phyloP scores from a whole-genome alignment of 306 rosid genomes.

The Vachellia collinsii region DNA sequence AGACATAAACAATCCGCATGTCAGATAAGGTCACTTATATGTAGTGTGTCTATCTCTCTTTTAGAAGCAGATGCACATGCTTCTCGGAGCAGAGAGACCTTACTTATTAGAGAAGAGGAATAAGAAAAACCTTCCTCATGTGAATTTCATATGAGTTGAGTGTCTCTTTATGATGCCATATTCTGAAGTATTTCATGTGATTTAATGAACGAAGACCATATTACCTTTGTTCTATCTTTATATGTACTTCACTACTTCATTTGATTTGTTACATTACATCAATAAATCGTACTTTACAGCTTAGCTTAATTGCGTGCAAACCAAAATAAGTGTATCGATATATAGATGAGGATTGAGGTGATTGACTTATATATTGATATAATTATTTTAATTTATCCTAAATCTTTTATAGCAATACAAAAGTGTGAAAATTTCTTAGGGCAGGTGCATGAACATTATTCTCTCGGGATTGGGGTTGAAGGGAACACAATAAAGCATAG shows the following conservation, averaged over 20 bases:
- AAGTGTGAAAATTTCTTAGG: background rate
- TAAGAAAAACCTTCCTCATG: background rate
- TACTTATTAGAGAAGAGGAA: background rate
- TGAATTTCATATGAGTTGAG: background rate
- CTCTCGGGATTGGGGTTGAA: conserved; percentile 12
- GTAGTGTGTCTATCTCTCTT: too few species aligned
- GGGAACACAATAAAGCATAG: conserved; percentile 2
- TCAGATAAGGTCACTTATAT: too few species aligned
- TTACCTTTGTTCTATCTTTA: too few species aligned
- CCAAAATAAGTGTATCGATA: too few species aligned
- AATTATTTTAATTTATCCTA: background rate
- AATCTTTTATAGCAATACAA: background rate
- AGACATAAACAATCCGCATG: too few species aligned
- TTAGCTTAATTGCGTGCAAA: background rate
- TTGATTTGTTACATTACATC: too few species aligned
- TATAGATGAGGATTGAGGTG: background rate
- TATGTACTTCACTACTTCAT: too few species aligned
- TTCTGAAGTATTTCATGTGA: background rate
- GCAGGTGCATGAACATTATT: background rate
- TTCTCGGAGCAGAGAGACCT: too few species aligned
- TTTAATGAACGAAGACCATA: too few species aligned
- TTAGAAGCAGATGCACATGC: too few species aligned
- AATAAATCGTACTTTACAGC: background rate
- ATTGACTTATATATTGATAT: background rate
- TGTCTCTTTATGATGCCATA: background rate